Evolutionary conservation across 2,329 filamentous ascomycete genomes (phyloP).

Genomic region (Verticillium albo-atrum): DNA sequence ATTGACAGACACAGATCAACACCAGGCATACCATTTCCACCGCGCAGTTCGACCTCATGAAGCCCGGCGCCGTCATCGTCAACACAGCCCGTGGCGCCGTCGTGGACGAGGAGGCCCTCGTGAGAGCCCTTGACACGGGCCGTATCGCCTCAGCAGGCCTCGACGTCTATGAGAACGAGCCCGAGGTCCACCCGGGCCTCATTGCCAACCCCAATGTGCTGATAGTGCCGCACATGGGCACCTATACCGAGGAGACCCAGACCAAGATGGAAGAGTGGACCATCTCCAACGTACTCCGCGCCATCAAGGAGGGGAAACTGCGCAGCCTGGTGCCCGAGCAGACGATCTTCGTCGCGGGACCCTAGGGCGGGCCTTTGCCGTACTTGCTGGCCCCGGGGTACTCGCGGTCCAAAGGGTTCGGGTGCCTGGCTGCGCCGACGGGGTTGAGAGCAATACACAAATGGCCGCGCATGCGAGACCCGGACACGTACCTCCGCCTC

Average conservation of each 20-base stretch:
- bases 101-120: slow-evolving; percentile 76
- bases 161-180: slow-evolving; percentile 82
- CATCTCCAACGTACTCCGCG: slow-evolving; percentile 64
- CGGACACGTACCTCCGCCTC: background rate
- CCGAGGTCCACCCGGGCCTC: slow-evolving; percentile 68
- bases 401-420: background rate
- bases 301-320: slow-evolving; percentile 57
- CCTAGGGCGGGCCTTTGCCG: background rate
- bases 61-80: slow-evolving; percentile 69
- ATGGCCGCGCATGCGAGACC: background rate
- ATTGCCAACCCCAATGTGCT: slow-evolving; percentile 66
- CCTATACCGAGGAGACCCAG: slow-evolving; percentile 66
- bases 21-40: slow-evolving; percentile 74
- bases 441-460: background rate
- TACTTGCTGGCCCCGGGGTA: background rate
- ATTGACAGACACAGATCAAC: slow-evolving; percentile 32
- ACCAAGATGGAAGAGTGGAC: slow-evolving; percentile 71
- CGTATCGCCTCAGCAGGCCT: slow-evolving; percentile 68
- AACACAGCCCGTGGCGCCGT: slow-evolving; percentile 82
- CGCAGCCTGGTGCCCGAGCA: slow-evolving; percentile 73
- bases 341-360: slow-evolving; percentile 20
- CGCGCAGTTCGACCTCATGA: slow-evolving; percentile 71
- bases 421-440: background rate
- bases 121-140: slow-evolving; percentile 65
- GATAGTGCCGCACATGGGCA: slow-evolving; percentile 82